phyloP scores from a whole-genome alignment of 1,284 basidiomycete species.

The Ustilago trichophora region DNA sequence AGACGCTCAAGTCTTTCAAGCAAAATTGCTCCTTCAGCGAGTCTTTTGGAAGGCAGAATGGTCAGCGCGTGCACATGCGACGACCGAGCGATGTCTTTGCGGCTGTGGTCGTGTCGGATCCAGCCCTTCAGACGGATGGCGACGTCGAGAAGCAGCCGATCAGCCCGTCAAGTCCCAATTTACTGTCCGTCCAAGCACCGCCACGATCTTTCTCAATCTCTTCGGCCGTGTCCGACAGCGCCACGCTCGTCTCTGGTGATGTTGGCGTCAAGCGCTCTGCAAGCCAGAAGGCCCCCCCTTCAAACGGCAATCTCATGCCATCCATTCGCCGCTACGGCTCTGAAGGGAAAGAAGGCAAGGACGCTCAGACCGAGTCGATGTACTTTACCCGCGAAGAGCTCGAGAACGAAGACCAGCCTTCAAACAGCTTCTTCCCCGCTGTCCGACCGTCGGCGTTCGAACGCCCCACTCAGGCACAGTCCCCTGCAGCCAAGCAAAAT shows the following conservation, averaged over 20 bases:
- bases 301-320: neutral
- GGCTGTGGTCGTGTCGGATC: neutral
- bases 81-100: slow-evolving; percentile 4
- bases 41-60: slow-evolving; percentile 10
- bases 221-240: slow-evolving; percentile 14
- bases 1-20: slow-evolving; percentile 19
- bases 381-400: slow-evolving; percentile 28
- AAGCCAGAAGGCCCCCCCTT: neutral
- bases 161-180: neutral
- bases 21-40: slow-evolving; percentile 26
- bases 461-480: slow-evolving; percentile 11
- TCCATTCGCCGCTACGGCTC: neutral
- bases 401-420: slow-evolving; percentile 14
- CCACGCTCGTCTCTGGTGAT: slow-evolving; percentile 16
- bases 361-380: slow-evolving; percentile 16
- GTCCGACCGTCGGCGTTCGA: slow-evolving; percentile 25
- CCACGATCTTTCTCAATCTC: slow-evolving; percentile 18
- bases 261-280: slow-evolving; percentile 4
- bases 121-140: neutral
- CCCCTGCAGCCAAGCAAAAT: no score
- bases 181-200: slow-evolving; percentile 11
- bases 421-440: slow-evolving; percentile 31
- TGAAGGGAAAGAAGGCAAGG: neutral
- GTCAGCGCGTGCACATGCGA: neutral
- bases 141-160: slow-evolving; percentile 19